Conservation (phyloP, 139 green algal species). For the Trebouxia sp. region DNA sequence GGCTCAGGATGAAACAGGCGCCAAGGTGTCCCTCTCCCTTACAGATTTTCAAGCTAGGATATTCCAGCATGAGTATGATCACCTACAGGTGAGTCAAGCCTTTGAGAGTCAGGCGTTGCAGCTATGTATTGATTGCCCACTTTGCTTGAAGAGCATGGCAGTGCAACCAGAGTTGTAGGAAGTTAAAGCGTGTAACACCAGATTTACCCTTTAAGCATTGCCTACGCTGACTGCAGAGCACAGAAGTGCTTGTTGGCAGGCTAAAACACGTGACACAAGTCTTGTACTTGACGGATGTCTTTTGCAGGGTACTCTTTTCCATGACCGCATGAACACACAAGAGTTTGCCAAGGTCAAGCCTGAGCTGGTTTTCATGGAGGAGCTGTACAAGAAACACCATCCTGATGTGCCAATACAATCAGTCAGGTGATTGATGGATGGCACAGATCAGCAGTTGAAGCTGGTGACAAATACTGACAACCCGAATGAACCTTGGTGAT, state of each 20-base stretch:
- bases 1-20: conserved; percentile 81
- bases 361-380: conserved; percentile 69
- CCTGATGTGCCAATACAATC: conserved; percentile 60
- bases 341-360: conserved; percentile 55
- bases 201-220: not conserved
- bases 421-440: conserved; percentile 23
- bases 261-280: too few relatives aligned
- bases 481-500: too few relatives aligned
- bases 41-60: conserved; percentile 85
- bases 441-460: too few relatives aligned
- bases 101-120: too few relatives aligned
- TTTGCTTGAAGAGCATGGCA: too few relatives aligned
- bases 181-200: too few relatives aligned
- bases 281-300: not conserved
- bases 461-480: too few relatives aligned
- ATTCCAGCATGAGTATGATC: conserved; percentile 99
- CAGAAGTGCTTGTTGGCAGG: not conserved
- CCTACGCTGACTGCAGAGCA: not conserved
- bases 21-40: conserved; percentile 71
- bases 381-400: conserved; percentile 62
- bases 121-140: not conserved
- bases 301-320: conserved; percentile 75
- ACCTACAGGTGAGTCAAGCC: conserved; percentile 83
- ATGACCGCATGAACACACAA: conserved; percentile 74
- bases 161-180: too few relatives aligned